Evolutionary conservation across 352 stramenopile genomes (phyloP).

Genomic region (Nothophytophthora sp.): DNA sequence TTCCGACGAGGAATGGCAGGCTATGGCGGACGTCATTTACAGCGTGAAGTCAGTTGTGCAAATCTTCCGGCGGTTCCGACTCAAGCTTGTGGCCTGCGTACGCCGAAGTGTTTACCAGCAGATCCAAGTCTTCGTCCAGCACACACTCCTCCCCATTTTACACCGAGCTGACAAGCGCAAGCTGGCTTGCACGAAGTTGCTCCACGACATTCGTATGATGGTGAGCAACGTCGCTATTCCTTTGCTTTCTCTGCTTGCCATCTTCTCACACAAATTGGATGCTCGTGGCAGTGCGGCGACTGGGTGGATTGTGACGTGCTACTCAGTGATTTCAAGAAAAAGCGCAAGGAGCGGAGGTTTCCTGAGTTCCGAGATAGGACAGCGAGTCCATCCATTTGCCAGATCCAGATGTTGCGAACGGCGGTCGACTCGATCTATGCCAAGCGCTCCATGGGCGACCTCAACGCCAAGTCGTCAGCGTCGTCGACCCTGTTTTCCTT

Average conservation of each 20-base stretch:
- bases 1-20: constrained; percentile 47
- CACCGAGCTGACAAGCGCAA: constrained; percentile 89
- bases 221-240: constrained; percentile 30
- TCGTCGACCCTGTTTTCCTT: constrained; percentile 53
- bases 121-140: constrained; percentile 79
- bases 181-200: constrained; percentile 50
- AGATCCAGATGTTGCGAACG: constrained; percentile 59
- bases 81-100: constrained; percentile 40
- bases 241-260: too few species aligned
- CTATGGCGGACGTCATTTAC: constrained; percentile 65
- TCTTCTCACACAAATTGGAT: not conserved
- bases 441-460: constrained; percentile 57
- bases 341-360: constrained; percentile 45
- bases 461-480: constrained; percentile 43
- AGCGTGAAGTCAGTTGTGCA: constrained; percentile 69
- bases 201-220: constrained; percentile 71
- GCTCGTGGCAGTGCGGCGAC: constrained; percentile 57
- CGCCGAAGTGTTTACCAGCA: constrained; percentile 58
- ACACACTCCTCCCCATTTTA: constrained; percentile 72
- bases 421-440: constrained; percentile 64
- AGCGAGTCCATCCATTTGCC: constrained; percentile 30
- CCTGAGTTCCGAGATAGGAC: constrained; percentile 31
- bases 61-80: constrained; percentile 34
- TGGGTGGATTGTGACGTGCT: constrained; percentile 46
- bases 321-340: constrained; percentile 51